These are phyloP conservation scores for Thelonectria discophora DNA, from an alignment of 2,329 filamentous ascomycete species.

Conservation along the genomic window DNA sequence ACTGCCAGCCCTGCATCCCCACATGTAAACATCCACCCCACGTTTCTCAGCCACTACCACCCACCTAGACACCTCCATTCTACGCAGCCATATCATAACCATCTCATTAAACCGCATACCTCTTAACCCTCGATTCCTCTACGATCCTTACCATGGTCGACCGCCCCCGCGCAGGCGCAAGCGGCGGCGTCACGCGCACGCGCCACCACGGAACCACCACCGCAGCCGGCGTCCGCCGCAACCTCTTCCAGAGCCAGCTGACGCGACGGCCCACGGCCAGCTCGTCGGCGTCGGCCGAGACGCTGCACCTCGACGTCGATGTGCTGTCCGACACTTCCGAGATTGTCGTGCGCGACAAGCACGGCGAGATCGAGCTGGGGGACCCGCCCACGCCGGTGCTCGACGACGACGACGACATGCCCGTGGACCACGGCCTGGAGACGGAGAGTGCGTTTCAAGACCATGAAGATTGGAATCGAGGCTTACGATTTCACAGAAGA, in stretches of 20 bases:
- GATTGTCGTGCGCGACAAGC: constrained; percentile 69
- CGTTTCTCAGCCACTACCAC: constrained; percentile 20
- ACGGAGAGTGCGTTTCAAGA: constrained; percentile 58
- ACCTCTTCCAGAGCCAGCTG: constrained; percentile 68
- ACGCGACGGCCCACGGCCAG: constrained; percentile 63
- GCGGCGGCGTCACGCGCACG: constrained; percentile 28
- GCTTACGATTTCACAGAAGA: constrained; percentile 55
- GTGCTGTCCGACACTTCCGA: constrained; percentile 58
- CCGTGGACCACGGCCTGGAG: constrained; percentile 66
- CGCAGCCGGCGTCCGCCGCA: constrained; percentile 46
- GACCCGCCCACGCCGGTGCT: constrained; percentile 63
- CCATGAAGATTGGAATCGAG: background rate
- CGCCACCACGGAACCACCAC: constrained; percentile 19
- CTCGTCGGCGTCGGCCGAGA: constrained; percentile 53
- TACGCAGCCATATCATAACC: constrained; percentile 10
- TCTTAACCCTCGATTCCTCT: background rate
- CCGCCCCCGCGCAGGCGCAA: constrained; percentile 35
- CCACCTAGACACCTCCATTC: constrained; percentile 1
- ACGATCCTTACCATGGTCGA: constrained; percentile 34
- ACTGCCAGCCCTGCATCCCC: constrained; percentile 25
- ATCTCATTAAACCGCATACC: background rate
- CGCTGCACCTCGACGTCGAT: constrained; percentile 59
- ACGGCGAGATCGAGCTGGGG: constrained; percentile 69
- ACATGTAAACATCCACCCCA: constrained; percentile 36
- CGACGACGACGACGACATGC: constrained; percentile 64